A percentile compares a stretch with the other conserved stretches of the same genome.
These are phyloP conservation scores for Mortierella sp. DNA, from an alignment of 371 early-diverging fungal genomes.

Conservation along the genomic window DNA sequence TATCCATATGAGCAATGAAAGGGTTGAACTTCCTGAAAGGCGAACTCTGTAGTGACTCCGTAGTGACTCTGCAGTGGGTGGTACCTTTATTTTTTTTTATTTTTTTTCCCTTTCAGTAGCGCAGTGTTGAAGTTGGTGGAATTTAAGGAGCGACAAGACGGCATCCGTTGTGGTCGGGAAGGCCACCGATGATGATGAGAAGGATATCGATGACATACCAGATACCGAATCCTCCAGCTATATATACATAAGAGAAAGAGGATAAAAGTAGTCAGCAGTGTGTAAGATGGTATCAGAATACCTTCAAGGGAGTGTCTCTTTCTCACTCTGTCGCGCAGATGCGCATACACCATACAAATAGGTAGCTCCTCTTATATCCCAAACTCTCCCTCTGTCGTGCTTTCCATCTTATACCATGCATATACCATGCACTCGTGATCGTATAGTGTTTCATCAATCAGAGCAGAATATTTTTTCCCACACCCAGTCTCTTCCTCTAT, in stretches of 20 bases:
- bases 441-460: neutral
- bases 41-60: too few relatives aligned
- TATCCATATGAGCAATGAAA: conserved; percentile 2
- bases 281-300: too few relatives aligned
- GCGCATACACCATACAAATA: too few relatives aligned
- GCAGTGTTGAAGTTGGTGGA: too few relatives aligned
- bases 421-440: too few relatives aligned
- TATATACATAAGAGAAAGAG: neutral
- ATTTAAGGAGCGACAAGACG: conserved; percentile 33
- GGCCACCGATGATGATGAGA: conserved; percentile 45
- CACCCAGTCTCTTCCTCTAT: too few relatives aligned
- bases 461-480: conserved; percentile 5
- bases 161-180: conserved; percentile 58
- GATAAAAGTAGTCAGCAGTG: neutral
- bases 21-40: neutral
- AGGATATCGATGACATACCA: conserved; percentile 56
- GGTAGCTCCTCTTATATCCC: too few relatives aligned
- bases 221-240: conserved; percentile 57
- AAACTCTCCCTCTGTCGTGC: too few relatives aligned
- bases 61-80: too few relatives aligned
- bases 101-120: too few relatives aligned
- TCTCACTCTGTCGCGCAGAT: neutral
- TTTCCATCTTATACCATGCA: too few relatives aligned
- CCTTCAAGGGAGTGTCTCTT: neutral
- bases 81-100: too few relatives aligned